These are phyloP conservation scores for Neonectria hederae DNA, from an alignment of 2,329 filamentous ascomycete genomes.

Conservation along the genomic window DNA sequence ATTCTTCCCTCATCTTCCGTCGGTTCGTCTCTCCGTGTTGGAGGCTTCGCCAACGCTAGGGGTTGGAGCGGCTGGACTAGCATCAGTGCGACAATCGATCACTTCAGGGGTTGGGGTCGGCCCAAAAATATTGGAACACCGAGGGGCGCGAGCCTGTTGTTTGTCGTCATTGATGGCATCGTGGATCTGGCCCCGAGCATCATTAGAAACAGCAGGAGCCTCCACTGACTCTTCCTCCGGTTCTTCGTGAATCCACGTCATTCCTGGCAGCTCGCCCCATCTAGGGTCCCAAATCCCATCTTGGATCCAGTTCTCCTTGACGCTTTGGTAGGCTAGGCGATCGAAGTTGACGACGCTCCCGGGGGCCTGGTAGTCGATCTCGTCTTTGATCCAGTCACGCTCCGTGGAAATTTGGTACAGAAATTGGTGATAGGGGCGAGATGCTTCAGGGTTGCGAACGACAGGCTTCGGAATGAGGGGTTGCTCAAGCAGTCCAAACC, in stretches of 20 bases:
- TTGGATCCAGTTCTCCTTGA: slow-evolving; percentile 21
- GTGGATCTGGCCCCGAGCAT: too few relatives aligned
- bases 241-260: slow-evolving; percentile 16
- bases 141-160: too few relatives aligned
- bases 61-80: too few relatives aligned
- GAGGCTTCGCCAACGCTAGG: too few relatives aligned
- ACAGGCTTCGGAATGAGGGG: slow-evolving; percentile 4
- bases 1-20: too few relatives aligned
- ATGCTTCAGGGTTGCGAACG: slow-evolving; percentile 21
- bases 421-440: slow-evolving; percentile 31
- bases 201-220: too few relatives aligned
- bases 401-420: slow-evolving; percentile 25
- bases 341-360: slow-evolving; percentile 2
- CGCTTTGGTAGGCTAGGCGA: slow-evolving; percentile 15
- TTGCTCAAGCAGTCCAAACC: not conserved
- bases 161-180: too few relatives aligned
- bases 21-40: too few relatives aligned
- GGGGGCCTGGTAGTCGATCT: not conserved
- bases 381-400: slow-evolving; percentile 23
- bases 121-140: too few relatives aligned
- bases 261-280: slow-evolving; percentile 18
- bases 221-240: not conserved
- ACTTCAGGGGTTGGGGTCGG: too few relatives aligned
- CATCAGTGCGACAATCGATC: too few relatives aligned
- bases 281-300: slow-evolving; percentile 20